A percentile compares a stretch with the other conserved stretches of the same genome.
Evolutionary conservation across 805 yeast species (phyloP).

Genomic region (Cyberlindnera amylophila): DNA sequence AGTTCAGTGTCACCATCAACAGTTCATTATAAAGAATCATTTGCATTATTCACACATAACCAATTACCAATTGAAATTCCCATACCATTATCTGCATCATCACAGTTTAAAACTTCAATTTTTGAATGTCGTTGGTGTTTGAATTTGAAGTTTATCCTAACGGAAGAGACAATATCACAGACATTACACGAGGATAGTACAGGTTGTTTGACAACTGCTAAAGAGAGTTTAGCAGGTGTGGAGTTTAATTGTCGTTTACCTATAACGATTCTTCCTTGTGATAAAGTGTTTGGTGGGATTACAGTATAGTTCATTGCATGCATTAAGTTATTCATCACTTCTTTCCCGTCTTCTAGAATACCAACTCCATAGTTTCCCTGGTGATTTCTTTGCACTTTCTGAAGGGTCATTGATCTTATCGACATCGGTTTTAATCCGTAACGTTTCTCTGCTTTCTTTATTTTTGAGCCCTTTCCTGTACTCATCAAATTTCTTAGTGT

Average conservation of each 20-base stretch:
- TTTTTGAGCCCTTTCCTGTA: constrained; percentile 14
- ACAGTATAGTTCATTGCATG: constrained; percentile 13
- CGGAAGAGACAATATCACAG: constrained; percentile 18
- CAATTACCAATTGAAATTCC: constrained; percentile 30
- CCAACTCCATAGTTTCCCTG: constrained; percentile 22
- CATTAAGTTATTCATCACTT: background rate
- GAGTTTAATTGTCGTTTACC: constrained; percentile 45
- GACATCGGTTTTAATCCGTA: constrained; percentile 3
- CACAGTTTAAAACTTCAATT: constrained; percentile 38
- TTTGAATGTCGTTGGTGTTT: constrained; percentile 38
- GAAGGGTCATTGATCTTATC: constrained; percentile 1
- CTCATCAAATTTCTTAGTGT: constrained; percentile 25
- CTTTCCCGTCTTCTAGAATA: constrained; percentile 12
- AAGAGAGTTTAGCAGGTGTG: constrained; percentile 34
- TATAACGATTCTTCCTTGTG: constrained; percentile 40
- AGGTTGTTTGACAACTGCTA: constrained; percentile 33
- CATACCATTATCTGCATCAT: constrained; percentile 33
- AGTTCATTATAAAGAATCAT: constrained; percentile 30
- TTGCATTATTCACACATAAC: constrained; percentile 28
- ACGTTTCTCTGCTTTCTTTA: constrained; percentile 6
- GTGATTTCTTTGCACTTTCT: constrained; percentile 12
- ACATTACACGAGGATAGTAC: constrained; percentile 34
- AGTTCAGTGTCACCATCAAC: constrained; percentile 13
- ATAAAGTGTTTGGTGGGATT: constrained; percentile 47
- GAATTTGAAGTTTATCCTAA: constrained; percentile 34